Percentiles rank a stretch among this genome's conserved stretches.
Conservation (phyloP, 2,329 filamentous ascomycete species). For the Colletotrichum sp. region DNA sequence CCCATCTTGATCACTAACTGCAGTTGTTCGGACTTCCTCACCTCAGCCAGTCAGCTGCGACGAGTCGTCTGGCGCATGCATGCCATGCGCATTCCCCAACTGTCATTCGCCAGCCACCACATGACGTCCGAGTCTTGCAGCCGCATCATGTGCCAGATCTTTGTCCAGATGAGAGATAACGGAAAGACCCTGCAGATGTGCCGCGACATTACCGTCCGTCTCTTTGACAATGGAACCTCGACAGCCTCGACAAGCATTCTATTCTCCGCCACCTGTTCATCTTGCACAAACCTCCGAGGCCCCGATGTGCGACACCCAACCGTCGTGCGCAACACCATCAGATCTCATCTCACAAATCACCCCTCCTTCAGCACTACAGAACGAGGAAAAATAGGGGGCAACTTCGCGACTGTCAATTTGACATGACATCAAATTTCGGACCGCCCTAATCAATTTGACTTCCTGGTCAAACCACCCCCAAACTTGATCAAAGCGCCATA, state of each 20-base stretch:
- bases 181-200: neutral
- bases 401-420: slow-evolving; percentile 10
- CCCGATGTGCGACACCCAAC: neutral
- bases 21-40: neutral
- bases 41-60: neutral
- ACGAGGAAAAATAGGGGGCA: neutral
- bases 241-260: neutral
- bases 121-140: slow-evolving; percentile 15
- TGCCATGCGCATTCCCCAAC: neutral
- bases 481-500: slow-evolving; percentile 15
- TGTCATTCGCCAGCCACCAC: slow-evolving; percentile 16
- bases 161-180: neutral
- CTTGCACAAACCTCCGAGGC: neutral
- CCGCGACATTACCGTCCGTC: neutral
- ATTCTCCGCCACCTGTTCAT: neutral
- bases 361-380: neutral
- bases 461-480: slow-evolving; percentile 17
- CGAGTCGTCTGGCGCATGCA: neutral
- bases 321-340: neutral
- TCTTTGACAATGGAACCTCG: neutral
- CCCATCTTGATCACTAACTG: neutral
- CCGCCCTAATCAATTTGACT: slow-evolving; percentile 19
- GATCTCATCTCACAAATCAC: slow-evolving; percentile 1
- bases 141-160: slow-evolving; percentile 17
- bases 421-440: slow-evolving; percentile 21